phyloP scores from a whole-genome alignment of 225 moss, liverwort and hornwort species.

The Physcomitrium patens region DNA sequence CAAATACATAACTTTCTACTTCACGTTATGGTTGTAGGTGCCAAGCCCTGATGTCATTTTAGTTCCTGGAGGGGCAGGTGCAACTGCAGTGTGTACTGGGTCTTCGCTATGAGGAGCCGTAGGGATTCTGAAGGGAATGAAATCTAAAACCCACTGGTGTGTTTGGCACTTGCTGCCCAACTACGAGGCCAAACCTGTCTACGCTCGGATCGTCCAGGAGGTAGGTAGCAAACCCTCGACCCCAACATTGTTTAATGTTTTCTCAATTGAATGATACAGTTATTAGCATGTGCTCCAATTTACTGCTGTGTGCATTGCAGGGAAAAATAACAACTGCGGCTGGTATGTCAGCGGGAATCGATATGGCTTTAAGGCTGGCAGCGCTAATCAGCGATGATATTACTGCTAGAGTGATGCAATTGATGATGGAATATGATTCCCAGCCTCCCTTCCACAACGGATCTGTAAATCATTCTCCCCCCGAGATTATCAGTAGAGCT shows the following conservation, averaged over 20 bases:
- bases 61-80: constrained; percentile 55
- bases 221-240: constrained; percentile 29
- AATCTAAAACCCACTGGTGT: constrained; percentile 59
- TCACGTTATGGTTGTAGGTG: too few relatives aligned
- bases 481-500: constrained; percentile 18
- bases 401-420: constrained; percentile 30
- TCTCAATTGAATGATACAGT: neutral
- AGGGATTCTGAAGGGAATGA: constrained; percentile 52
- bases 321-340: constrained; percentile 39
- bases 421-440: constrained; percentile 42
- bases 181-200: constrained; percentile 41
- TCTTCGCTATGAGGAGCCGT: constrained; percentile 63
- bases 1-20: too few relatives aligned
- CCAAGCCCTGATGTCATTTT: constrained; percentile 55
- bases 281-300: neutral
- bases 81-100: constrained; percentile 64
- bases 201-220: constrained; percentile 49
- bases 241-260: neutral
- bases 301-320: constrained; percentile 20
- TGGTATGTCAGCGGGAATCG: constrained; percentile 34
- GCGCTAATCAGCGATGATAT: constrained; percentile 28
- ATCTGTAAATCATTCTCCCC: constrained; percentile 30
- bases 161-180: constrained; percentile 30
- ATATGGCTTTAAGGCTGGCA: constrained; percentile 40
- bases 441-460: constrained; percentile 35